Evolutionary conservation across 257 asterid species (phyloP).

Genomic region (Haberlea rhodopensis): DNA sequence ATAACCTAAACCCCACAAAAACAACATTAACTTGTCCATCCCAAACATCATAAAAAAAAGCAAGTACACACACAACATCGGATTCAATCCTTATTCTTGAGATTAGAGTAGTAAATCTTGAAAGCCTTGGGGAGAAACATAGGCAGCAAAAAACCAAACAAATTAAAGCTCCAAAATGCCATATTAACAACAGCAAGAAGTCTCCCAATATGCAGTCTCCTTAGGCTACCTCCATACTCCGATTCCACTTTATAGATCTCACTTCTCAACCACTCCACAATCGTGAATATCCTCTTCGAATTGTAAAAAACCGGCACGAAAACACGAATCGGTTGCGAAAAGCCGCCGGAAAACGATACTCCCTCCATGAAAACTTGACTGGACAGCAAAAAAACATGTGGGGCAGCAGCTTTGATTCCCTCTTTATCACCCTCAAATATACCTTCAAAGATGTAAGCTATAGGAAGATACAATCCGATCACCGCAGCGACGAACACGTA

Average conservation of each 20-base stretch:
- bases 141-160: conserved; percentile 74
- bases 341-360: conserved; percentile 33
- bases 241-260: conserved; percentile 41
- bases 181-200: conserved; percentile 56
- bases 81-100: too few relatives aligned
- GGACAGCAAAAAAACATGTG: conserved; percentile 62
- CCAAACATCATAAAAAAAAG: too few relatives aligned
- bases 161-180: conserved; percentile 74
- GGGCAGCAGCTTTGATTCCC: conserved; percentile 67
- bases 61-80: too few relatives aligned
- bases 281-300: conserved; percentile 47
- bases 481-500: conserved; percentile 43
- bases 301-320: conserved; percentile 63
- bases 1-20: too few relatives aligned
- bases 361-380: conserved; percentile 77
- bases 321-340: conserved; percentile 56
- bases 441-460: conserved; percentile 59
- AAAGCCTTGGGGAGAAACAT: too few relatives aligned
- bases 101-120: too few relatives aligned
- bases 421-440: conserved; percentile 56
- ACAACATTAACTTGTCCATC: too few relatives aligned
- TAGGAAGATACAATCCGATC: conserved; percentile 60
- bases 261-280: conserved; percentile 51
- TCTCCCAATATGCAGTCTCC: conserved; percentile 51
- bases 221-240: conserved; percentile 31